Evolutionary conservation across 78 protist genomes (phyloP), one percentile per base, ranked within the genome.

Genomic region (Dictyostelium discoideum): DNA sequence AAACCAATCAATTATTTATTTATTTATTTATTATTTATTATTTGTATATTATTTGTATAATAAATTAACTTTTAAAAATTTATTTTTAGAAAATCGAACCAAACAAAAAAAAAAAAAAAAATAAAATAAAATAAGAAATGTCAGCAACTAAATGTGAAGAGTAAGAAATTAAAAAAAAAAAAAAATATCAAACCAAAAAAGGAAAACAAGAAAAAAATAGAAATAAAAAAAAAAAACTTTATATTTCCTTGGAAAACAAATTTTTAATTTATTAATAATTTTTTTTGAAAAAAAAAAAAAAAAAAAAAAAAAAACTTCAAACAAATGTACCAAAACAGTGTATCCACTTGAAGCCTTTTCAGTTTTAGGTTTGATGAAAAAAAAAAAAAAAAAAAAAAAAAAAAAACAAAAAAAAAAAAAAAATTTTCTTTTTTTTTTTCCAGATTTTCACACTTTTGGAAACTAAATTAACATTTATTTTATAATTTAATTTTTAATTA

Each of bases 111-210:
- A 69, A 18, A 26, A 69, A 24, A 7, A 18, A 26, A 26, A 10
- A n/a, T n/a, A n/a, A 0, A 18, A 5, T 3, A 46, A 40, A 0
- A 7, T 22, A 24, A 65, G 42, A 69, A 76, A 86, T 86, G 92
- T 86, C 92, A 77, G 92, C 92, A 46, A 40, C 50, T 39, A 74
- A 77, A 32, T 87, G 93, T 87, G 93, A 77, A 77, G 93, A 77
- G 78, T 69, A 85, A 69, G 78, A 69, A 26, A 4, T 63, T 7
- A 60, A 60, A 9, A 60, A 20, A 60, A 60, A 20, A 20, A 60
- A 60, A 60, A 60, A 60, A 67, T 5, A 67, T 6, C 1, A 9
- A 9, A 63, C 1, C 1, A 69, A 29, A 69, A 26, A 29, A 69
- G 29, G 29, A 26, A 26, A 69, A 26, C 8, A 26, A 69, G 29